Evolutionary conservation across 1,284 basidiomycete genomes (phyloP), one percentile per base, ranked within the genome.

Genomic region (Kwoniella shivajii): DNA sequence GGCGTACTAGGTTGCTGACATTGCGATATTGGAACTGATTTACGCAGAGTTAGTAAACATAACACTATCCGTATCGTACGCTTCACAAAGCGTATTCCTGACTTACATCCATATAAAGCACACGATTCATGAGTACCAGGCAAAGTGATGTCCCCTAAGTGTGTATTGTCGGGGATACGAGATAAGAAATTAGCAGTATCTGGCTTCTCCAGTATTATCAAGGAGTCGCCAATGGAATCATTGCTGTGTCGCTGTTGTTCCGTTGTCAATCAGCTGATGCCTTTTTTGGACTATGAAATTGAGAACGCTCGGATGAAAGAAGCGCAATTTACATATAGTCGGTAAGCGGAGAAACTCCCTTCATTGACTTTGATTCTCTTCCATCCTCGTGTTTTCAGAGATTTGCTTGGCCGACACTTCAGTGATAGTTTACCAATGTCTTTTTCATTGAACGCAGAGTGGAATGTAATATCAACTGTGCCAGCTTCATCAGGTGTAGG

Each of bases 61-160:
- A 56, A 24, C n/a, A n/a, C n/a, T n/a, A n/a, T n/a, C n/a, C n/a
- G n/a, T n/a, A n/a, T n/a, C n/a, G n/a, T n/a, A n/a, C n/a, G n/a
- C n/a, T n/a, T n/a, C n/a, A n/a, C n/a, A n/a, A n/a, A n/a, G n/a
- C n/a, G n/a, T n/a, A n/a, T n/a, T n/a, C n/a, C n/a, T n/a, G n/a
- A 59, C 61, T 63, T 34, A 69, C 68, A 64, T 31, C 72, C 72
- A 53, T 67, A 67, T 5, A 73, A 55, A 7, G 73, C 74, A 34
- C 50, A 65, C 7, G 61, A 70, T 22, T 70, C 59, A 68, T 78
- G 83, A 26, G 77, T 77, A 82, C 89, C 89, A 52, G 90, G 89
- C 24, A 94, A 80, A 53, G 84, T 78, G 13, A 92, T 66, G 18
- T 86, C 86, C 10, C 88, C 88, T 22, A 94, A 74, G 6, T 85